A percentile compares a stretch with the other conserved stretches of the same genome.
Conservation (phyloP, 2,329 filamentous ascomycete genomes). For the Hymenoscyphus infarciens region DNA sequence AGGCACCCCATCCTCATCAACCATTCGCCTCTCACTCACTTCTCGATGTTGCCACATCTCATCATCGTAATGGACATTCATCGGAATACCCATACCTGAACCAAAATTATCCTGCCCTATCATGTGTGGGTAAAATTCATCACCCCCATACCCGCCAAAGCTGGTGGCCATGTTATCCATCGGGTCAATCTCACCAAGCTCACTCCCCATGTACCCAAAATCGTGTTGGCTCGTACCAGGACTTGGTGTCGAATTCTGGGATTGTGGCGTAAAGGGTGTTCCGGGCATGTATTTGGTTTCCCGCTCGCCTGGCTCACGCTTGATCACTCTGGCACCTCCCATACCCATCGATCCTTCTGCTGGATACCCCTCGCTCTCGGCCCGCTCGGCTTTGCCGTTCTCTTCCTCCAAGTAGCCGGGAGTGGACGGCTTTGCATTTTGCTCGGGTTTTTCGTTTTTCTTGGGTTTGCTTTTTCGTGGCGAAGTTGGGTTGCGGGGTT, state of each 20-base stretch:
- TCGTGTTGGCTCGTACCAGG: slow-evolving; percentile 3
- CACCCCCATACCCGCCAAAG: slow-evolving; percentile 4
- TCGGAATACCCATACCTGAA: slow-evolving; percentile 6
- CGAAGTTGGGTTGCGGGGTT: slow-evolving; percentile 21
- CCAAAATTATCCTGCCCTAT: not conserved
- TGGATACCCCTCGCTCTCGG: not conserved
- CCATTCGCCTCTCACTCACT: not conserved
- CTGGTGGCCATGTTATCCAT: slow-evolving; percentile 10
- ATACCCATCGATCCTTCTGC: not conserved
- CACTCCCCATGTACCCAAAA: not conserved
- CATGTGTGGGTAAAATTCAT: not conserved
- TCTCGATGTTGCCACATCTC: not conserved
- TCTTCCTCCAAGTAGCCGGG: slow-evolving; percentile 1
- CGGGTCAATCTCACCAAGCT: slow-evolving; percentile 1
- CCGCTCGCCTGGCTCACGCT: slow-evolving; percentile 8
- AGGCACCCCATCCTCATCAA: slow-evolving; percentile 5
- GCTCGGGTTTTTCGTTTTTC: slow-evolving; percentile 4
- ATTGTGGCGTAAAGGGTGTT: slow-evolving; percentile 7
- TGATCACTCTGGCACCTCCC: not conserved
- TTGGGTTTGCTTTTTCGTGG: slow-evolving; percentile 20
- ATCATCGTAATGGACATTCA: slow-evolving; percentile 8
- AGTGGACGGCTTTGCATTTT: not conserved
- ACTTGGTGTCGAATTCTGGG: slow-evolving; percentile 13
- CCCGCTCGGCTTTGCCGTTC: slow-evolving; percentile 3
- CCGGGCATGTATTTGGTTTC: not conserved